Base-by-base conservation (phyloP, 2,329 filamentous ascomycete genomes). In the Zalaria obscura region DNA sequence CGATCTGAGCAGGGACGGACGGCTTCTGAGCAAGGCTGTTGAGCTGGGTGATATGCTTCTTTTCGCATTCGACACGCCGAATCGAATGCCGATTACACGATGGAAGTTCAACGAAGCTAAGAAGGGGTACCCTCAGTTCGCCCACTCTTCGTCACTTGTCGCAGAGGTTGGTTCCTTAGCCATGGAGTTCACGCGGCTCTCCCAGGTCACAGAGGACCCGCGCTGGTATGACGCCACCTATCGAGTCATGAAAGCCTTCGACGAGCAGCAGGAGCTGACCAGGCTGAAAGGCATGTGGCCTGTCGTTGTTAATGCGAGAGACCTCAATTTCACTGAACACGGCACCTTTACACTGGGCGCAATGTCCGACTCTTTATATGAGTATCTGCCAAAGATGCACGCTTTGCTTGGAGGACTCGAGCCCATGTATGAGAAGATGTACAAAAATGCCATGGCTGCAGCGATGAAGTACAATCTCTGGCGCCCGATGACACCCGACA, bases 371-470 rank as follows among this genome's bases (percentile, higher is more conserved):
- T 54, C 49, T 7, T 41, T 57, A 1, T 62, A 60, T 48, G 60
- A 62, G 41, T 62, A 70, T 45, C 57, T 71, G 0, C 61, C 66
- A 2, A 71, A 71, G 47, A 64, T 67, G 55, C 62, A 64, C 41
- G 55, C 65, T 26, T 56, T 71, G 1, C 60, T 70, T 1, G 66
- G 67, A 29, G 69, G 69, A 6, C 51, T 55, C 4, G 59, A 66
- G 5, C 55, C 60, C 2, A 55, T 63, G 7, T 73, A 73, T 51
- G 54, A 62, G 18, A 68, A 67, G 9, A 60, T 77, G 37, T 84
- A 80, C 53, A 73, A 82, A 47, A 64, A 55, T 38, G 55, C 60
- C 2, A 63, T 65, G 53, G 42, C 52, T 4, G 57, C 66, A 0
- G 66, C 65, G 2, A 60, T 62, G 38, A 55, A 65, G 35, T 55